Conservation (phyloP, 2,329 filamentous ascomycete genomes). For the Alternaria angustiovoidea region DNA sequence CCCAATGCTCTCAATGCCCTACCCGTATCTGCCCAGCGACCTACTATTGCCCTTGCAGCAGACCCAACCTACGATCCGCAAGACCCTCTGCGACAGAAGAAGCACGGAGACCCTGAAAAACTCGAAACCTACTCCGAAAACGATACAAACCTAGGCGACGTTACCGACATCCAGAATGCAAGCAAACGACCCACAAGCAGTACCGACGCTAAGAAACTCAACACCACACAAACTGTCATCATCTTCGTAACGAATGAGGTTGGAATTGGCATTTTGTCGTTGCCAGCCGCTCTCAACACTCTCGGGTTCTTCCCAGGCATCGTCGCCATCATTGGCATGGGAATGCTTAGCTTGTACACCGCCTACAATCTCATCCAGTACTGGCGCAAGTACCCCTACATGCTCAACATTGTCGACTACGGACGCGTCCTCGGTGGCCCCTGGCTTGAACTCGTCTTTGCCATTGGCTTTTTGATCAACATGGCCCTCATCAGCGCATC, state of each 20-base stretch:
- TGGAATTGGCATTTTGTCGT: slow-evolving; percentile 40
- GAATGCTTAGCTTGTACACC: slow-evolving; percentile 37
- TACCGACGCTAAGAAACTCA: slow-evolving; percentile 30
- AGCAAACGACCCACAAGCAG: slow-evolving; percentile 21
- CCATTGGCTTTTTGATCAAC: slow-evolving; percentile 38
- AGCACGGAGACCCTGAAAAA: slow-evolving; percentile 21
- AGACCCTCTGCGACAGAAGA: slow-evolving; percentile 22
- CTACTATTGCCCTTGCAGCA: slow-evolving; percentile 32
- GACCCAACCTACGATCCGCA: slow-evolving; percentile 31
- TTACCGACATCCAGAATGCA: slow-evolving; percentile 35
- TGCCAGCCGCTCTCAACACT: slow-evolving; percentile 35
- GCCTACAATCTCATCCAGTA: slow-evolving; percentile 43
- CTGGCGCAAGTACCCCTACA: slow-evolving; percentile 41
- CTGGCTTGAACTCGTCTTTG: slow-evolving; percentile 37
- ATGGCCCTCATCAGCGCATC: slow-evolving; percentile 40
- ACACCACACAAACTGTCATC: slow-evolving; percentile 38
- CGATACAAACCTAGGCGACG: slow-evolving; percentile 31
- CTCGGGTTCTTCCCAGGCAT: slow-evolving; percentile 40
- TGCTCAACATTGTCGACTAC: slow-evolving; percentile 43
- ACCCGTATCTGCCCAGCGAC: slow-evolving; percentile 27
- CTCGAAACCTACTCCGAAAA: slow-evolving; percentile 29
- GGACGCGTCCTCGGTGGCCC: slow-evolving; percentile 38
- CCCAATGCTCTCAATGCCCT: slow-evolving; percentile 23
- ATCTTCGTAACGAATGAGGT: slow-evolving; percentile 44
- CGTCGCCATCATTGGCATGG: slow-evolving; percentile 34